phyloP scores from a whole-genome alignment of 2,329 filamentous ascomycete genomes.

The Cladosporium austrohemisphaericum region DNA sequence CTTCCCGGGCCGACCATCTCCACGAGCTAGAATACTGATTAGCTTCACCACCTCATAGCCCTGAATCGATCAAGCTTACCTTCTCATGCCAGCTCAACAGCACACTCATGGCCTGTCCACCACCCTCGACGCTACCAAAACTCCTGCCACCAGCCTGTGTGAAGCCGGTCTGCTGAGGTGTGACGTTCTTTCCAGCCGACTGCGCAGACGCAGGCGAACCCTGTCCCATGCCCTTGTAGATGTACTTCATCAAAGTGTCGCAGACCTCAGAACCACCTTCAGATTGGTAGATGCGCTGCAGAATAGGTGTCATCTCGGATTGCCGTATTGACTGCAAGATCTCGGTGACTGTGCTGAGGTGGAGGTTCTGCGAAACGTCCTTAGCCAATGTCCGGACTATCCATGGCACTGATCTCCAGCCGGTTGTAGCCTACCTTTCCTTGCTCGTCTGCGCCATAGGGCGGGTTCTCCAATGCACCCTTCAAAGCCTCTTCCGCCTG shows the following conservation, averaged over 20 bases:
- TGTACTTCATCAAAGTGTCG: conserved; percentile 96
- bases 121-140: conserved; percentile 60
- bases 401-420: conserved; percentile 18
- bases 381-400: conserved; percentile 25
- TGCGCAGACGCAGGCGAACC: conserved; percentile 27
- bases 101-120: conserved; percentile 91
- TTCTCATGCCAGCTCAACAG: conserved; percentile 98
- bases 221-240: conserved; percentile 83
- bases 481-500: conserved; percentile 83
- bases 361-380: conserved; percentile 61
- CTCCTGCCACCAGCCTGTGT: conserved; percentile 61
- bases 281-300: conserved; percentile 74
- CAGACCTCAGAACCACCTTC: conserved; percentile 78
- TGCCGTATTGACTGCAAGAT: conserved; percentile 95
- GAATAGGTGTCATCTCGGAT: conserved; percentile 86
- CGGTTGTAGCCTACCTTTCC: conserved; percentile 43
- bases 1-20: conserved; percentile 85
- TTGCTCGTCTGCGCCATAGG: conserved; percentile 58
- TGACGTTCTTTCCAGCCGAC: conserved; percentile 40
- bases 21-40: conserved; percentile 56
- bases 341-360: conserved; percentile 84
- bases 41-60: not conserved
- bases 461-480: conserved; percentile 78
- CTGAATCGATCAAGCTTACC: conserved; percentile 32
- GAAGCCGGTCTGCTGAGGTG: conserved; percentile 82